Evolutionary conservation across 2,329 filamentous ascomycete genomes (phyloP).

Genomic region (Sporothrix humicola): DNA sequence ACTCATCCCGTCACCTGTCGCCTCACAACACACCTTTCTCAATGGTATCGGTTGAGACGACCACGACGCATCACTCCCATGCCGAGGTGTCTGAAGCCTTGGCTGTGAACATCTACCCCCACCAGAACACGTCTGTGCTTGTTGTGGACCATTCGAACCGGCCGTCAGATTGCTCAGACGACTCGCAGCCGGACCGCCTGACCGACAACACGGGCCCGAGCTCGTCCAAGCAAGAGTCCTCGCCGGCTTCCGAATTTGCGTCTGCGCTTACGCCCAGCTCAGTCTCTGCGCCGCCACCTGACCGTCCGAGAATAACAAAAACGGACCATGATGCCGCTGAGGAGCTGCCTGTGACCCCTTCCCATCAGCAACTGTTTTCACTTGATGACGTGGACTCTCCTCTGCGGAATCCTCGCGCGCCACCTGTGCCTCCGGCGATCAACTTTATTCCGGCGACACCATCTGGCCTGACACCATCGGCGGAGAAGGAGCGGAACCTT

Average conservation of each 20-base stretch:
- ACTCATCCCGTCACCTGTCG: conserved; percentile 59
- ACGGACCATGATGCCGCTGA: conserved; percentile 47
- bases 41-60: conserved; percentile 65
- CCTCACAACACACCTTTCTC: conserved; percentile 68
- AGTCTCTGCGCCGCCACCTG: background rate
- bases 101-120: conserved; percentile 66
- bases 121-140: conserved; percentile 68
- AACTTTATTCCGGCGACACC: conserved; percentile 69
- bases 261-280: conserved; percentile 17
- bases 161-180: conserved; percentile 53
- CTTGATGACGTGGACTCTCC: conserved; percentile 66
- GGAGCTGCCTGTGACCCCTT: conserved; percentile 55
- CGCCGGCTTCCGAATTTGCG: conserved; percentile 40
- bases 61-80: conserved; percentile 55
- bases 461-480: conserved; percentile 61
- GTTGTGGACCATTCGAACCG: conserved; percentile 63
- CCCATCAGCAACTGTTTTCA: conserved; percentile 56
- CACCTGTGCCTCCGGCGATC: conserved; percentile 59
- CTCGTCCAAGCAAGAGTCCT: conserved; percentile 16
- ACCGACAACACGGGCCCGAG: conserved; percentile 32
- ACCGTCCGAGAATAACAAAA: background rate
- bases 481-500: conserved; percentile 58
- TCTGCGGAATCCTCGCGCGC: conserved; percentile 65
- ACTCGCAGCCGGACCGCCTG: conserved; percentile 37
- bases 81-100: conserved; percentile 67